Evolutionary conservation across 2,329 filamentous ascomycete genomes (phyloP).

Genomic region (Pestalotiopsis sp.): DNA sequence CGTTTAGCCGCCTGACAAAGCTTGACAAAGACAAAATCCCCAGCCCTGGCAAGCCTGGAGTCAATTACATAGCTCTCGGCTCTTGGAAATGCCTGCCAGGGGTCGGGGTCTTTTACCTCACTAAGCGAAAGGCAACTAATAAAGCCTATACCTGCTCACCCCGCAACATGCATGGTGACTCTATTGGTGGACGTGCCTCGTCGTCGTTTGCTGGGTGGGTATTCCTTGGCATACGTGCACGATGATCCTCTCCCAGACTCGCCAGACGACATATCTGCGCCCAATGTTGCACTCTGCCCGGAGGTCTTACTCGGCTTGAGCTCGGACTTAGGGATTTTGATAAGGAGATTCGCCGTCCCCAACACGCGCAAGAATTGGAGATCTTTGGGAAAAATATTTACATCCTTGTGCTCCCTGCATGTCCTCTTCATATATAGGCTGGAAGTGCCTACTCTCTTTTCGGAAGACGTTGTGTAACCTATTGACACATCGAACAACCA

Average conservation of each 20-base stretch:
- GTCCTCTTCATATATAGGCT: background rate
- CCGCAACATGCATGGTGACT: background rate
- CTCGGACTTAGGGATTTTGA: background rate
- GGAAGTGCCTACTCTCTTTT: background rate
- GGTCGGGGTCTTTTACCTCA: background rate
- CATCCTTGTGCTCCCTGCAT: background rate
- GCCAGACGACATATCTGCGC: background rate
- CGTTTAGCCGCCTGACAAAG: background rate
- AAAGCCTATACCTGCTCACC: background rate
- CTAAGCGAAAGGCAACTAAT: background rate
- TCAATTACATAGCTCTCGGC: background rate
- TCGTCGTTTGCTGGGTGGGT: background rate
- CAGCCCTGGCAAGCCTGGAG: background rate
- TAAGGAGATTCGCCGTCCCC: background rate
- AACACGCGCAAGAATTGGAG: background rate
- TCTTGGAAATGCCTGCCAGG: background rate
- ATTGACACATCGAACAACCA: background rate
- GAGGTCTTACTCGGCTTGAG: background rate
- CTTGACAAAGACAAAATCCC: background rate
- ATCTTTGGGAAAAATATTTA: background rate
- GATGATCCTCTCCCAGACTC: background rate
- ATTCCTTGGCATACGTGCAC: constrained; percentile 7
- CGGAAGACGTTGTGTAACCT: background rate
- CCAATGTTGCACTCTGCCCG: background rate
- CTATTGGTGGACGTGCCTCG: constrained; percentile 1